These are phyloP conservation scores for Peziza echinospora DNA, from an alignment of 495 filamentous ascomycete genomes.

Conservation along the genomic window DNA sequence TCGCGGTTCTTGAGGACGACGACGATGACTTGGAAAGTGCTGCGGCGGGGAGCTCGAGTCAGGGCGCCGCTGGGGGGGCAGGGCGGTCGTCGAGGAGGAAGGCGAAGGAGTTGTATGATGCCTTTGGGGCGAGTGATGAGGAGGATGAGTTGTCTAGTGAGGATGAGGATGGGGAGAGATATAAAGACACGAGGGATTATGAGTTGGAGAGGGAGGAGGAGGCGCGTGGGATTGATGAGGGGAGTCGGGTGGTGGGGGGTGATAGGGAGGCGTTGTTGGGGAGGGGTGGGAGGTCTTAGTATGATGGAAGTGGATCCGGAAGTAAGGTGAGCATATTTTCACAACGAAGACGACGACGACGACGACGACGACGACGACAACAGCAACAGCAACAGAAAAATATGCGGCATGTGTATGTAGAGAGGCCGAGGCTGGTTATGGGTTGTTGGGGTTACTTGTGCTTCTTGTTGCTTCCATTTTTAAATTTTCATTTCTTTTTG, in stretches of 20 bases:
- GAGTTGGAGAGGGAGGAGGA: conserved; percentile 14
- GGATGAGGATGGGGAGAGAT: conserved; percentile 31
- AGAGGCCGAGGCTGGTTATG: too few relatives aligned
- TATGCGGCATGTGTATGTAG: too few relatives aligned
- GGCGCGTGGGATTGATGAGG: conserved; percentile 16
- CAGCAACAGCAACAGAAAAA: too few relatives aligned
- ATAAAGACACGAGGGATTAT: conserved; percentile 14
- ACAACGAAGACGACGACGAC: too few relatives aligned
- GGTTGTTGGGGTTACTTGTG: too few relatives aligned
- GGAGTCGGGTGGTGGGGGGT: conserved; percentile 6
- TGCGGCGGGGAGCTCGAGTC: conserved; percentile 17
- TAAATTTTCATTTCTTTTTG: too few relatives aligned
- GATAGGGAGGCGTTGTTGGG: conserved; percentile 14
- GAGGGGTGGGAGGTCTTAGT: background rate
- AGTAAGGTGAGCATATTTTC: too few relatives aligned
- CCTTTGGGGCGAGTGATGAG: conserved; percentile 56
- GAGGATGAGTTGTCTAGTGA: conserved; percentile 47
- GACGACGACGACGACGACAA: too few relatives aligned
- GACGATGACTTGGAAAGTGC: conserved; percentile 32
- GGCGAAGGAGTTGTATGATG: conserved; percentile 77
- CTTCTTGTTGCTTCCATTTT: too few relatives aligned
- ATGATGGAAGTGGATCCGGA: too few relatives aligned
- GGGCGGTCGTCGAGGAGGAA: conserved; percentile 29
- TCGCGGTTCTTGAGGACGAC: conserved; percentile 72
- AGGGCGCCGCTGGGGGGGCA: conserved; percentile 13